Conservation (phyloP, 768 basidiomycete genomes). For the Psilocybe subaeruginosa region DNA sequence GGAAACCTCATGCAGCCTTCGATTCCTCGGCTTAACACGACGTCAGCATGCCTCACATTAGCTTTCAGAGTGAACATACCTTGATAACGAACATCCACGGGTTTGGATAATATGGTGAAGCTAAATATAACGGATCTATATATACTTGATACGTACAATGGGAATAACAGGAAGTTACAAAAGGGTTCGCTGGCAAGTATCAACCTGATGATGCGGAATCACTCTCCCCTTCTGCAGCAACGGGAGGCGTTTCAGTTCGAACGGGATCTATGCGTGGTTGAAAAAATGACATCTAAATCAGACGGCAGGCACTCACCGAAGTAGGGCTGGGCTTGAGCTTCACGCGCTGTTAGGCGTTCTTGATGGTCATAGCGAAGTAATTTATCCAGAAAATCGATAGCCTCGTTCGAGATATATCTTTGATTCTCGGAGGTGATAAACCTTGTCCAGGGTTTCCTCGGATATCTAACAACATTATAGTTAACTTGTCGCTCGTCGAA, state of each 20-base stretch:
- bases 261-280: conserved; percentile 60
- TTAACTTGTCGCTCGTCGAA: not conserved
- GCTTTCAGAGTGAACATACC: conserved; percentile 19
- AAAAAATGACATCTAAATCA: conserved; percentile 12
- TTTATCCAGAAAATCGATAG: conserved; percentile 95
- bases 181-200: conserved; percentile 22
- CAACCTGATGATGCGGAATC: conserved; percentile 58
- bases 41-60: conserved; percentile 16
- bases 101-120: conserved; percentile 16
- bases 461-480: conserved; percentile 56
- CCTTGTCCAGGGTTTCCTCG: conserved; percentile 92
- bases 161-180: conserved; percentile 24
- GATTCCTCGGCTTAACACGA: conserved; percentile 18
- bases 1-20: conserved; percentile 4
- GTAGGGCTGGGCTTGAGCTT: conserved; percentile 92
- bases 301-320: conserved; percentile 60
- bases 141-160: conserved; percentile 37
- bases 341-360: conserved; percentile 92
- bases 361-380: conserved; percentile 96
- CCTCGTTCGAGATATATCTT: conserved; percentile 95
- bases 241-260: conserved; percentile 46
- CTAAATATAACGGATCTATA: conserved; percentile 37
- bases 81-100: conserved; percentile 14
- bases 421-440: conserved; percentile 97
- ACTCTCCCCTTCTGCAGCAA: conserved; percentile 62